A percentile compares a stretch with the other conserved stretches of the same genome.
phyloP scores from a whole-genome alignment of 2,329 filamentous ascomycete genomes.

The Diplodia intermedia region DNA sequence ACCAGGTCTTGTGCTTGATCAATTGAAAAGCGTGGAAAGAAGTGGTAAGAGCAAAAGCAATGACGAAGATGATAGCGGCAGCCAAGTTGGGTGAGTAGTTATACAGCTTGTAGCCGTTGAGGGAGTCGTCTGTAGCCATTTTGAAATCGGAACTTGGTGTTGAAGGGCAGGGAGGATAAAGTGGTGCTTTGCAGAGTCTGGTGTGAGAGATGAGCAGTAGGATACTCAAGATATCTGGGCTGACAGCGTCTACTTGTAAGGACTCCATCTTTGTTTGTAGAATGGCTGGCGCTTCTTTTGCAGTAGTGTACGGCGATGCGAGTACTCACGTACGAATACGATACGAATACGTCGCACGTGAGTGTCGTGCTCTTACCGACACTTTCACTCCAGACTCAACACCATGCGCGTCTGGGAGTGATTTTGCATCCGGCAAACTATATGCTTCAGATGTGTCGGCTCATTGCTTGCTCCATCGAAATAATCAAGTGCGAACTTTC shows the following conservation, averaged over 20 bases:
- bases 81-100: conserved; percentile 43
- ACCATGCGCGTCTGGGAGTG: background rate
- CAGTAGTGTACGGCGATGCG: background rate
- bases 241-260: background rate
- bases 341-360: conserved; percentile 10
- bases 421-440: background rate
- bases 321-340: conserved; percentile 6
- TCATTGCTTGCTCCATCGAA: background rate
- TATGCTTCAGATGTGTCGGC: background rate
- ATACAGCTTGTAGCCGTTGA: conserved; percentile 37
- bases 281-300: background rate
- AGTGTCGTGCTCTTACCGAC: too few relatives aligned
- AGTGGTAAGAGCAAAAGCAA: conserved; percentile 42
- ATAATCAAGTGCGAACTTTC: background rate
- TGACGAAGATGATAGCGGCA: conserved; percentile 42
- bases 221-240: background rate
- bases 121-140: conserved; percentile 15
- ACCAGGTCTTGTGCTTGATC: conserved; percentile 54
- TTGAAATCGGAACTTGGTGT: background rate
- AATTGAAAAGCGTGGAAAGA: conserved; percentile 50
- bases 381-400: background rate
- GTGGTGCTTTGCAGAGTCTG: background rate
- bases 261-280: background rate
- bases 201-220: background rate
- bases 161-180: background rate